Evolutionary conservation across 2,329 filamentous ascomycete species (phyloP).

Genomic region (Esteya vermicola): DNA sequence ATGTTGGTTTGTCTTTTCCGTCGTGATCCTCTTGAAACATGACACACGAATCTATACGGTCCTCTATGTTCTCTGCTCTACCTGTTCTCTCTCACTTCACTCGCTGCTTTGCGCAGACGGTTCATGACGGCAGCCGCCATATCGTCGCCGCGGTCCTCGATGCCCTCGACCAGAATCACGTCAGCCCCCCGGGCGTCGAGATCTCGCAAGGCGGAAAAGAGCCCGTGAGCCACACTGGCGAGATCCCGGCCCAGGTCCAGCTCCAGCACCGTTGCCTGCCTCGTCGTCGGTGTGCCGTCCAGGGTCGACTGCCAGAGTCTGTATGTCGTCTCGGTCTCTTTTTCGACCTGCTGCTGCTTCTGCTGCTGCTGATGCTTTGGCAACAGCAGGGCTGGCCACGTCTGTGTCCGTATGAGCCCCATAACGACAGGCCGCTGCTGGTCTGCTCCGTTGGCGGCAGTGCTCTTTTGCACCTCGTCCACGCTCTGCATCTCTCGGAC

Average conservation of each 20-base stretch:
- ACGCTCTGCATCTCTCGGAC: conserved; percentile 6
- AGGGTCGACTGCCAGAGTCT: conserved; percentile 25
- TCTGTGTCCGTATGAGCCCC: conserved; percentile 40
- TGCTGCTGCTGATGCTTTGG: conserved; percentile 1
- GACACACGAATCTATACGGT: not conserved
- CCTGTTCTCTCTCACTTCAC: conserved; percentile 39
- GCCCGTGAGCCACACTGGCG: conserved; percentile 63
- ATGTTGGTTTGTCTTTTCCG: too few species aligned
- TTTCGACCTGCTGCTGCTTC: conserved; percentile 13
- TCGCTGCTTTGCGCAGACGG: conserved; percentile 63
- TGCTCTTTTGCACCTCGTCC: not conserved
- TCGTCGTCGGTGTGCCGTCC: conserved; percentile 14
- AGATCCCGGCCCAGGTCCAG: conserved; percentile 58
- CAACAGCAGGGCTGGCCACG: conserved; percentile 27
- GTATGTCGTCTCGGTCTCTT: conserved; percentile 13
- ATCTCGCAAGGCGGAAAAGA: conserved; percentile 78
- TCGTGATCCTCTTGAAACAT: too few species aligned
- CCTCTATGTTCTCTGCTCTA: not conserved
- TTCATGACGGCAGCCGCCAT: conserved; percentile 84
- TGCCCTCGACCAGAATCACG: conserved; percentile 82
- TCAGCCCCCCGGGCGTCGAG: conserved; percentile 69
- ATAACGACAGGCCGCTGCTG: conserved; percentile 13
- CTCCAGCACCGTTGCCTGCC: conserved; percentile 46
- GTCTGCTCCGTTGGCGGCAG: not conserved
- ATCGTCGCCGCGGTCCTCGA: conserved; percentile 65